Percentiles rank a stretch among this genome's conserved stretches.
Evolutionary conservation across 768 basidiomycete species (phyloP).

Genomic region (Mycena leptocephala): DNA sequence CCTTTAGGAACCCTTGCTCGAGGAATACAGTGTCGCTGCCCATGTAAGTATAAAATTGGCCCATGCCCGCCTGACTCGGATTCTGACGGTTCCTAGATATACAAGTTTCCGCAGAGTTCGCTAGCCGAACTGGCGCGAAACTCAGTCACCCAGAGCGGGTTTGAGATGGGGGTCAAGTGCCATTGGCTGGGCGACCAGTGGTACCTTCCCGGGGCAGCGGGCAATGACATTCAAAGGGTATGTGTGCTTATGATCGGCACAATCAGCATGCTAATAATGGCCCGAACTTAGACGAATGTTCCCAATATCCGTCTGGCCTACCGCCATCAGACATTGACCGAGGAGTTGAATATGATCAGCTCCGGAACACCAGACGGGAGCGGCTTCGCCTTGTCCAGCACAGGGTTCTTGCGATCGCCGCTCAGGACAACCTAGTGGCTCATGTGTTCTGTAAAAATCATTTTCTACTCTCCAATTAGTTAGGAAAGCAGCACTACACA

Average conservation of each 20-base stretch:
- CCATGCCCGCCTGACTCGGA: not conserved
- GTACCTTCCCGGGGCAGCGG: conserved; percentile 94
- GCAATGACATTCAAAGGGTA: conserved; percentile 97
- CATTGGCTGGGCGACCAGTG: conserved; percentile 95
- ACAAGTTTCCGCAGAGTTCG: conserved; percentile 95
- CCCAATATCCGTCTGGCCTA: conserved; percentile 93
- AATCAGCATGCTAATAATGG: not conserved
- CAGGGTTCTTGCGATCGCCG: too few relatives aligned
- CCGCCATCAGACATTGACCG: conserved; percentile 90
- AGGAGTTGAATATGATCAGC: conserved; percentile 87
- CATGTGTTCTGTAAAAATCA: too few relatives aligned
- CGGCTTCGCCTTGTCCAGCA: too few relatives aligned
- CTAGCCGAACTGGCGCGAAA: conserved; percentile 98
- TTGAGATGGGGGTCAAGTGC: conserved; percentile 98
- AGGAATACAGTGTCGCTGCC: conserved; percentile 98
- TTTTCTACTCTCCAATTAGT: too few relatives aligned
- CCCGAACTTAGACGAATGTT: conserved; percentile 87
- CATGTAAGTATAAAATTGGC: conserved; percentile 71
- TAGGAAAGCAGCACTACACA: too few relatives aligned
- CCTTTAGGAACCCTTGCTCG: conserved; percentile 96
- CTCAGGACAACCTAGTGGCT: too few relatives aligned
- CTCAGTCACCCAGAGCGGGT: conserved; percentile 96
- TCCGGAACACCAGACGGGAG: too few relatives aligned
- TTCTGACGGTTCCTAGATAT: conserved; percentile 91
- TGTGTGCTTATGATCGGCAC: conserved; percentile 2